phyloP scores from a whole-genome alignment of 2,329 filamentous ascomycete species.

The Chalaropsis ovoidea region DNA sequence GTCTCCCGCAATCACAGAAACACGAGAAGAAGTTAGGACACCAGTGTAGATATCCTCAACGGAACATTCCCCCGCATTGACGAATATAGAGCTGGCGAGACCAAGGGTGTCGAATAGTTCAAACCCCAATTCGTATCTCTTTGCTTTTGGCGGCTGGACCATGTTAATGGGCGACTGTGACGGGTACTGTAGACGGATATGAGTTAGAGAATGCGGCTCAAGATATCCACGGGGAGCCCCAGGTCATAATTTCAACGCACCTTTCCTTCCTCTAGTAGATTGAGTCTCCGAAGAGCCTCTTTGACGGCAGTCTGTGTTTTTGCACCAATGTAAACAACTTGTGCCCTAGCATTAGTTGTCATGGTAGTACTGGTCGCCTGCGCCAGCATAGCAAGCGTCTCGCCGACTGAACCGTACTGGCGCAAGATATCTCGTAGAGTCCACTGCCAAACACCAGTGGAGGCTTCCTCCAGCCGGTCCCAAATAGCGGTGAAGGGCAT shows the following conservation, averaged over 20 bases:
- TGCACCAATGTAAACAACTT: constrained; percentile 12
- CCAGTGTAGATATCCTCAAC: background rate
- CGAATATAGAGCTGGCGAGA: background rate
- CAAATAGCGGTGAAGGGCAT: constrained; percentile 15
- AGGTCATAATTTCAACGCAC: background rate
- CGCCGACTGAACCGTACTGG: constrained; percentile 17
- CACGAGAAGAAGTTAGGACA: background rate
- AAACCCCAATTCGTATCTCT: constrained; percentile 9
- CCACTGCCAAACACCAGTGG: constrained; percentile 5
- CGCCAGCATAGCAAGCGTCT: constrained; percentile 5
- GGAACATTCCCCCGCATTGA: background rate
- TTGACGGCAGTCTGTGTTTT: constrained; percentile 5
- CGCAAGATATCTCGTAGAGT: constrained; percentile 7
- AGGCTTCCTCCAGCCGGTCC: constrained; percentile 1
- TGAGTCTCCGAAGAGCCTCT: background rate
- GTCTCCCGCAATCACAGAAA: background rate
- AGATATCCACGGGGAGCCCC: background rate
- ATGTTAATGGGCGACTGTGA: constrained; percentile 1
- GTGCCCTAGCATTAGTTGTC: background rate
- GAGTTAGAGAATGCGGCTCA: background rate
- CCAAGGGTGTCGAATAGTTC: background rate
- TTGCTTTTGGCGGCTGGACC: background rate
- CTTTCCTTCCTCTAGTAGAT: constrained; percentile 2
- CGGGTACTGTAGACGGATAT: background rate
- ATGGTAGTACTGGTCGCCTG: constrained; percentile 10